These are phyloP conservation scores for Talaromyces sp. DNA, from an alignment of 2,329 filamentous ascomycete species.

Conservation along the genomic window DNA sequence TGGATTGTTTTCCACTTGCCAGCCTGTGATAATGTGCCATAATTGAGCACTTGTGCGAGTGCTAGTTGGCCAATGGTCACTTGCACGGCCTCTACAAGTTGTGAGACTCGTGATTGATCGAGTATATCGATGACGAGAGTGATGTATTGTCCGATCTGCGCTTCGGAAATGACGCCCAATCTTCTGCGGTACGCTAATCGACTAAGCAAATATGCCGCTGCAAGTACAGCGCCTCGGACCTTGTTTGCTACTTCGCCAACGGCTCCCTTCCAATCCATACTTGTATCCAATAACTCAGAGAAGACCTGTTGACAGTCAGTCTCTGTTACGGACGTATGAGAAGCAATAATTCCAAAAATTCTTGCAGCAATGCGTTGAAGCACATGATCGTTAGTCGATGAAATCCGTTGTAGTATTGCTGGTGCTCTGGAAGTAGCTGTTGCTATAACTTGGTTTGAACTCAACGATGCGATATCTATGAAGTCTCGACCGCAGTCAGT, in stretches of 20 bases:
- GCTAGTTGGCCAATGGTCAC: conserved; percentile 57
- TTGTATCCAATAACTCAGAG: conserved; percentile 43
- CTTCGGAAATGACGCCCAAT: conserved; percentile 26
- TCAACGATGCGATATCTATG: conserved; percentile 51
- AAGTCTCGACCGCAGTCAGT: conserved; percentile 47
- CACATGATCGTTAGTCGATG: conserved; percentile 63
- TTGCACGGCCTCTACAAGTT: conserved; percentile 54
- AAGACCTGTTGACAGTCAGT: conserved; percentile 42
- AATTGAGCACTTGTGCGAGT: conserved; percentile 51
- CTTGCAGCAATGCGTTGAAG: conserved; percentile 63
- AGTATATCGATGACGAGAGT: conserved; percentile 48
- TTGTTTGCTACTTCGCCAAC: conserved; percentile 56
- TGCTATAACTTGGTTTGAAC: conserved; percentile 50
- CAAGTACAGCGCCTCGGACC: conserved; percentile 57
- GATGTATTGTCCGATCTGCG: conserved; percentile 41
- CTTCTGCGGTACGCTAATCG: conserved; percentile 49
- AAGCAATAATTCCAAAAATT: conserved; percentile 69
- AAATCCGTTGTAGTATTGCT: conserved; percentile 56
- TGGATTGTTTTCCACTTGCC: conserved; percentile 47
- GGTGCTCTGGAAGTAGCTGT: conserved; percentile 46
- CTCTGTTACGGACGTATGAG: conserved; percentile 50
- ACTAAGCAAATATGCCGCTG: conserved; percentile 55
- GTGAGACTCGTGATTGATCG: conserved; percentile 49
- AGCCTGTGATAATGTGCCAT: conserved; percentile 25
- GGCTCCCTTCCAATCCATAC: conserved; percentile 52